Evolutionary conservation across 139 green algal genomes (phyloP).

Genomic region (Microglena sp.): DNA sequence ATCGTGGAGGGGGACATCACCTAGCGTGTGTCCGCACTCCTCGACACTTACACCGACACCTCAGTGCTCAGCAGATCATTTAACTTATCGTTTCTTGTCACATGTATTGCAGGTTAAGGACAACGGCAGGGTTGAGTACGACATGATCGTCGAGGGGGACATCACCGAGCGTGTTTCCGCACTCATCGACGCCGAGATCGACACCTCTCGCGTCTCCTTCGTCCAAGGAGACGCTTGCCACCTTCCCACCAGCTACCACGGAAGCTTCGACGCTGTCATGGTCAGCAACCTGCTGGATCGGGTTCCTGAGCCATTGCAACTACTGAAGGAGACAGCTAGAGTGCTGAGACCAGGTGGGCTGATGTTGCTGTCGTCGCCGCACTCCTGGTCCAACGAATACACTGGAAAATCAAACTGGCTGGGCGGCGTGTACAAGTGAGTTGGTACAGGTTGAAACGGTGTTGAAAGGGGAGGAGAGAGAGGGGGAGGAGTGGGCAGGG

Average conservation of each 20-base stretch:
- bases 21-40: too few relatives aligned
- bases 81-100: too few relatives aligned
- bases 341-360: constrained; percentile 23
- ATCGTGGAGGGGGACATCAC: constrained; percentile 52
- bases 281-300: constrained; percentile 63
- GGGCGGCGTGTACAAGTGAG: constrained; percentile 35
- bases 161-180: constrained; percentile 28
- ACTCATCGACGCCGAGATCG: constrained; percentile 29
- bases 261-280: constrained; percentile 58
- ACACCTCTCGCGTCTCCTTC: constrained; percentile 41
- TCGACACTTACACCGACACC: too few relatives aligned
- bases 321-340: constrained; percentile 33
- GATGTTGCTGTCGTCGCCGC: constrained; percentile 53
- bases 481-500: too few relatives aligned
- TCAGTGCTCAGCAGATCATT: too few relatives aligned
- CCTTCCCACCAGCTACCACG: background rate
- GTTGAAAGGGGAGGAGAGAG: too few relatives aligned
- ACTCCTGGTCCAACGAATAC: constrained; percentile 61
- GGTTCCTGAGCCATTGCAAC: constrained; percentile 46
- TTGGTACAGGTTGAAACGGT: too few relatives aligned
- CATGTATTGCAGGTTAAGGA: constrained; percentile 49
- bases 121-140: constrained; percentile 42
- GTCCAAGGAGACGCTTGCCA: constrained; percentile 26
- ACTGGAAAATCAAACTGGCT: constrained; percentile 50
- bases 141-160: constrained; percentile 48